Evolutionary conservation across 139 green algal species (phyloP).

Genomic region (Chlamydomonas asymmetrica): DNA sequence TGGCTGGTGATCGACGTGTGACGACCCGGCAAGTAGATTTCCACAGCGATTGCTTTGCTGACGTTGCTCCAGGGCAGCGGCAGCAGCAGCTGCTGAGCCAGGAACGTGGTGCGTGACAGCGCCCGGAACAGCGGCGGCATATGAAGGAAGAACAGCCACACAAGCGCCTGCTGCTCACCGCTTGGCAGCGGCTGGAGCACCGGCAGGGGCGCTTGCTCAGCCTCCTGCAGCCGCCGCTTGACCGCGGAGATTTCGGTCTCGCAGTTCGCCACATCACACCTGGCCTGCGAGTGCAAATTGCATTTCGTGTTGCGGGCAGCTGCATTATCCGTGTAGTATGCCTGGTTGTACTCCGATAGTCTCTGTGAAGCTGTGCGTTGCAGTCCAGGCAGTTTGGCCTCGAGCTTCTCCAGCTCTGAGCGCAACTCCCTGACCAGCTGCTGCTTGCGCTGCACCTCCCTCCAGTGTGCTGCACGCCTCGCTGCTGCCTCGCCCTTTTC

Average conservation of each 20-base stretch:
- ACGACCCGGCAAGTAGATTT: too few relatives aligned
- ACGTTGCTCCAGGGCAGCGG: constrained; percentile 2
- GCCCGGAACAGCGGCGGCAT: constrained; percentile 45
- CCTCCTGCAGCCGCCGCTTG: background rate
- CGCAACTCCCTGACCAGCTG: background rate
- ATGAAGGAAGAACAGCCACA: constrained; percentile 58
- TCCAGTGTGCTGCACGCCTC: constrained; percentile 35
- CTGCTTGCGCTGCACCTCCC: constrained; percentile 46
- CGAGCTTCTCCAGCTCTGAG: background rate
- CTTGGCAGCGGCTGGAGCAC: constrained; percentile 53
- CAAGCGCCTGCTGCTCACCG: background rate
- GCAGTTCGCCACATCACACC: too few relatives aligned
- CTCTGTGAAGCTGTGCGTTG: too few relatives aligned
- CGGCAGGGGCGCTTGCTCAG: constrained; percentile 24
- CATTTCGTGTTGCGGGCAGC: too few relatives aligned
- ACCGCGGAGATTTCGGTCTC: too few relatives aligned
- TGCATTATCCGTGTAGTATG: too few relatives aligned
- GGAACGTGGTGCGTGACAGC: constrained; percentile 43
- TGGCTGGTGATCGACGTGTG: background rate
- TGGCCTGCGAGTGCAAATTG: too few relatives aligned
- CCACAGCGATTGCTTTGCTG: background rate
- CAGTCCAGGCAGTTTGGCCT: too few relatives aligned
- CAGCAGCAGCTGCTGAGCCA: constrained; percentile 55
- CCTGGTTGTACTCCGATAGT: too few relatives aligned
- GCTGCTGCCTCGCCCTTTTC: constrained; percentile 26